Evolutionary conservation across 2,329 filamentous ascomycete species (phyloP), one percentile per base, ranked within the genome.

Genomic region (Fusarium pseudonygamai): DNA sequence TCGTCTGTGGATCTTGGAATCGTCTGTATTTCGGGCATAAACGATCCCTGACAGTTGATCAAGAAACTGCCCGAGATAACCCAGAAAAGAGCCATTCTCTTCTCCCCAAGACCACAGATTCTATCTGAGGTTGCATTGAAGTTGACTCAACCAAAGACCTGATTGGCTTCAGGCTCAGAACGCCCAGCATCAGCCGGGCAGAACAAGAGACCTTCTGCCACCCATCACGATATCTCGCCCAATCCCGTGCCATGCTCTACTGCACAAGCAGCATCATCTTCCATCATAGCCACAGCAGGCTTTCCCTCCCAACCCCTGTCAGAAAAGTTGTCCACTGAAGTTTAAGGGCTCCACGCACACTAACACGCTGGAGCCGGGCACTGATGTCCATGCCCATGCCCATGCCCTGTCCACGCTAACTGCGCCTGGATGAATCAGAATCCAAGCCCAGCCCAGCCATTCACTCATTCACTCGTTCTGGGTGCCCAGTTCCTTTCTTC

Each of bases 201-300:
- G 71, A 74, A 74, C 59, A 74, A 73, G 45, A 73, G 67, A 71
- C 71, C 67, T 68, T 49, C 71, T 73, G 50, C 71, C 71, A 71
- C 45, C 71, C 71, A 71, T 73, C 67, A 61, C 39, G 30, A 53
- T n/a, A n/a, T n/a, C 32, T 57, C 39, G 36, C 50, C 71, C 71
- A 73, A 73, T 73, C 71, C 71, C 71, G 49, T 74, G 62, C 55
- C 58, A 43, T 61, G n/a, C n/a, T 59, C 40, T 45, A 60, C 47
- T 68, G 61, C 71, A 71, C 45, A 64, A 52, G 62, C 58, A 65
- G 56, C 71, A 74, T 74, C 71, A 74, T 74, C 71, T 47, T 72
- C 71, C 71, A 74, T 74, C 71, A 74, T 74, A 74, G 71, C 71
- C 71, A 73, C 71, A 45, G 53, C 71, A 70, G 70, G 66, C 60